Percentiles rank a stretch among this genome's conserved stretches.
phyloP scores from a whole-genome alignment of 2,329 filamentous ascomycete genomes.

The Arthrinium phaeospermum region DNA sequence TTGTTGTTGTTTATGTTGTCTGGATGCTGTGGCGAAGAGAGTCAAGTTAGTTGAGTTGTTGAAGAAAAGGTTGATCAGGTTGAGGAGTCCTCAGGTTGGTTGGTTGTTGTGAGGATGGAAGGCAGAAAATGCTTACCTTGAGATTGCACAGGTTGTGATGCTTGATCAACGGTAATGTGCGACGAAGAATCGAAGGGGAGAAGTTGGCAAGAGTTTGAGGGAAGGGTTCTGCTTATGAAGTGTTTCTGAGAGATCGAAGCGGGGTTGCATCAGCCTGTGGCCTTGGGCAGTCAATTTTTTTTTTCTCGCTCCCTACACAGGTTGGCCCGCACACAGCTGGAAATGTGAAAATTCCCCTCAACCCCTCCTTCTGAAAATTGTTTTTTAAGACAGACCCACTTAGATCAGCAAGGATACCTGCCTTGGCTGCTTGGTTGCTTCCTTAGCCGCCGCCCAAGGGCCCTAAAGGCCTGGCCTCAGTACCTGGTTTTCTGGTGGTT shows the following conservation, averaged over 20 bases:
- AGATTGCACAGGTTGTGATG: slow-evolving; percentile 15
- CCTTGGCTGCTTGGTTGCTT: slow-evolving; percentile 7
- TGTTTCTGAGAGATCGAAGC: slow-evolving; percentile 6
- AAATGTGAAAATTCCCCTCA: slow-evolving; percentile 6
- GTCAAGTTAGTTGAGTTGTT: slow-evolving; percentile 20
- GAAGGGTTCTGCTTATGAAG: slow-evolving; percentile 10
- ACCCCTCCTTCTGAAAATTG: slow-evolving; percentile 3
- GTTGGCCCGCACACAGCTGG: slow-evolving; percentile 2
- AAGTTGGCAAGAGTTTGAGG: background rate
- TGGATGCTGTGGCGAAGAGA: slow-evolving; percentile 23
- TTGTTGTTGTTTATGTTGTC: slow-evolving; percentile 27
- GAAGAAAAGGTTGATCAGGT: background rate
- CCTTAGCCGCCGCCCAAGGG: slow-evolving; percentile 2
- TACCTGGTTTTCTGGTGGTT: background rate
- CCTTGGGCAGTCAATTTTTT: slow-evolving; percentile 5
- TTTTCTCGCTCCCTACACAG: background rate
- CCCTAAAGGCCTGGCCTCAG: background rate
- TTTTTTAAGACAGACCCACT: slow-evolving; percentile 7
- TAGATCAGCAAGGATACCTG: background rate
- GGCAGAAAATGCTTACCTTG: background rate
- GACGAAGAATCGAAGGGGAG: slow-evolving; percentile 1
- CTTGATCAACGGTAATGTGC: slow-evolving; percentile 15
- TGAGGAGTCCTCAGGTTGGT: background rate
- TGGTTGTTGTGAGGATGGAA: background rate
- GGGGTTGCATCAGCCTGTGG: background rate